Percentiles rank a stretch among this genome's conserved stretches.
Conservation (phyloP, 164 flowering plant species). For the Kingdonia uniflora region DNA sequence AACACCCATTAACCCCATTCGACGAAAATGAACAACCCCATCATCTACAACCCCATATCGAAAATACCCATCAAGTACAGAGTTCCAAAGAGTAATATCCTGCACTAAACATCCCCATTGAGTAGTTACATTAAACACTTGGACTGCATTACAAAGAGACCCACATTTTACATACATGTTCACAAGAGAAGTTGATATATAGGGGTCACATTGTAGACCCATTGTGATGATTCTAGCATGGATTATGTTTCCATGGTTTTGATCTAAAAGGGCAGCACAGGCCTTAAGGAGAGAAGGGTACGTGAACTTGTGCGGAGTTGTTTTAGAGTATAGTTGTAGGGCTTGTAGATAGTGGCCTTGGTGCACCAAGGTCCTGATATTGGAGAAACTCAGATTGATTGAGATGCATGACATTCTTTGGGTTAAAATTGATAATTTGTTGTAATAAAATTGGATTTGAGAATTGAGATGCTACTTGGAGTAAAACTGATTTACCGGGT, state of each 20-base stretch:
- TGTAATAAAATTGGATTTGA: too few relatives aligned
- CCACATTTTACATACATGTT: conserved; percentile 55
- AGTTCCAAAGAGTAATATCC: conserved; percentile 57
- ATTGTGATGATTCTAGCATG: conserved; percentile 31
- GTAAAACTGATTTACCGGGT: too few relatives aligned
- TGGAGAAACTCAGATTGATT: conserved; percentile 6
- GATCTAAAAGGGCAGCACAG: conserved; percentile 30
- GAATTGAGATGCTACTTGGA: too few relatives aligned
- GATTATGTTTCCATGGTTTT: conserved; percentile 27
- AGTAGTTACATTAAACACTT: conserved; percentile 40
- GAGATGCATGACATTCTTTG: conserved; percentile 6
- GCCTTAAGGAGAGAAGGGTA: conserved; percentile 57
- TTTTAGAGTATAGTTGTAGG: conserved; percentile 18
- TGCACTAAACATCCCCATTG: conserved; percentile 11
- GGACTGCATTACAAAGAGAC: conserved; percentile 25
- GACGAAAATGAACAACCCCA: conserved; percentile 31
- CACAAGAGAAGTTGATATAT: conserved; percentile 36
- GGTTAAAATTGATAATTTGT: too few relatives aligned
- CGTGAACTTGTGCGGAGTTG: conserved; percentile 21
- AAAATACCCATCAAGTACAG: conserved; percentile 48
- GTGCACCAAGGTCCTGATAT: conserved; percentile 24
- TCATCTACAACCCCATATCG: conserved; percentile 22
- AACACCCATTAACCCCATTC: conserved; percentile 35
- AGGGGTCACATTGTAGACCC: conserved; percentile 42
- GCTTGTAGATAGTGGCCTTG: conserved; percentile 29